Percentiles rank a stretch among this genome's conserved stretches.
Conservation (phyloP, 768 basidiomycete genomes). For the Rossbeevera mucosa region DNA sequence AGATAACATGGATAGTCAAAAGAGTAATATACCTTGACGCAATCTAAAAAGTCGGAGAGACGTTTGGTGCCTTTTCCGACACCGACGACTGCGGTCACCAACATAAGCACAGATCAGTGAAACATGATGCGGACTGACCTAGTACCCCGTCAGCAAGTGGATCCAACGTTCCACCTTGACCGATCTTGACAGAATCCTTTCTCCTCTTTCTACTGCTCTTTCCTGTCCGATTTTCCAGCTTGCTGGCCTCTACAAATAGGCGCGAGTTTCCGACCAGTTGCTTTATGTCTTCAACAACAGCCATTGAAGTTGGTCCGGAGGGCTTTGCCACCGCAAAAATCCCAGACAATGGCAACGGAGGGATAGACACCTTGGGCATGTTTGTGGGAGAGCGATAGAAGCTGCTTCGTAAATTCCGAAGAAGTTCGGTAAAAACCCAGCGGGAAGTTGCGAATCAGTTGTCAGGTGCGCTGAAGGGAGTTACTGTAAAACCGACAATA, state of each 20-base stretch:
- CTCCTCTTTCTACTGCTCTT: conserved; percentile 39
- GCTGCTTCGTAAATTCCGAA: not conserved
- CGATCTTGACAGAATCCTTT: conserved; percentile 65
- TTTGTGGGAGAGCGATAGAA: not conserved
- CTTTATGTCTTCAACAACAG: conserved; percentile 80
- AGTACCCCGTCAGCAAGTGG: conserved; percentile 94
- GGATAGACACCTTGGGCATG: conserved; percentile 64
- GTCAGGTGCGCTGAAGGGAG: not conserved
- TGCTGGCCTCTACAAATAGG: conserved; percentile 64
- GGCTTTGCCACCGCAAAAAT: conserved; percentile 91
- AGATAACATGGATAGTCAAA: not conserved
- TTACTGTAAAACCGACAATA: not conserved
- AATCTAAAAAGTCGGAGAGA: conserved; percentile 76
- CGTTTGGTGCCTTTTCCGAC: conserved; percentile 88
- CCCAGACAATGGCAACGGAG: conserved; percentile 63
- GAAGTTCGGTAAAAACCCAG: not conserved
- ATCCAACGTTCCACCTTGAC: conserved; percentile 93
- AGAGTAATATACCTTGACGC: conserved; percentile 64
- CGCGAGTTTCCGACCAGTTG: conserved; percentile 69
- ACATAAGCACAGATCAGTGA: not conserved
- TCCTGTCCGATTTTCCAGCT: conserved; percentile 49
- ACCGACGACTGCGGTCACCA: conserved; percentile 63
- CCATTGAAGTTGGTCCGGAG: conserved; percentile 90
- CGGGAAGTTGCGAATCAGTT: not conserved
- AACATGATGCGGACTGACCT: conserved; percentile 43